These are phyloP conservation scores for Neospermospora avenae DNA, from an alignment of 2,329 filamentous ascomycete genomes.

Conservation along the genomic window DNA sequence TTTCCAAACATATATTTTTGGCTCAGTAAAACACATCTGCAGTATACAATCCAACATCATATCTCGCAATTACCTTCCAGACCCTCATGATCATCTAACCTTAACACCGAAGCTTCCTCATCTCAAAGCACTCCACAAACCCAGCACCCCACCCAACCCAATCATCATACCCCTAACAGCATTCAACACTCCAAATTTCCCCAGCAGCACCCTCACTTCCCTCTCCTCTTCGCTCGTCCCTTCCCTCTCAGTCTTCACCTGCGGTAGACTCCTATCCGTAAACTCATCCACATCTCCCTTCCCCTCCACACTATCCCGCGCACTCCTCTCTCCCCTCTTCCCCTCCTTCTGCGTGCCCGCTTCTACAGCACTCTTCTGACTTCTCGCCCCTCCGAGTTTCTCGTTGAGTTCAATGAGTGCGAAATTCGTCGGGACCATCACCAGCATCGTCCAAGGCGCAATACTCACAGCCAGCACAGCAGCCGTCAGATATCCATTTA, in stretches of 20 bases:
- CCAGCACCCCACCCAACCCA: background rate
- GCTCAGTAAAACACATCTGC: too few relatives aligned
- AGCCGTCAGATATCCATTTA: background rate
- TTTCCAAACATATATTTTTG: too few relatives aligned
- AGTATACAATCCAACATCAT: too few relatives aligned
- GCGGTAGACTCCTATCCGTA: constrained; percentile 7
- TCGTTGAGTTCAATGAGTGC: constrained; percentile 6
- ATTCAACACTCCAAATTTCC: constrained; percentile 6
- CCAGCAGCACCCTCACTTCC: background rate
- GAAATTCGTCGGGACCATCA: constrained; percentile 8
- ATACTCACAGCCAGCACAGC: background rate
- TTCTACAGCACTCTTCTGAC: background rate
- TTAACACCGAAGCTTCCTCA: background rate
- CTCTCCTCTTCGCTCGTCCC: background rate
- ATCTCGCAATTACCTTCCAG: too few relatives aligned
- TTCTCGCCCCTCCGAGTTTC: constrained; percentile 1
- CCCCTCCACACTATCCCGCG: background rate
- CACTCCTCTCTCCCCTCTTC: background rate
- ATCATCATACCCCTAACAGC: constrained; percentile 3
- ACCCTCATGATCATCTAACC: too few relatives aligned
- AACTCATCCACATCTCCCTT: background rate
- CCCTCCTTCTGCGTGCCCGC: background rate
- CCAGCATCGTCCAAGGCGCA: background rate
- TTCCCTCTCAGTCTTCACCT: background rate
- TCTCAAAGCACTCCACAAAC: background rate